These are phyloP conservation scores for Yamadazyma taylorii DNA, from an alignment of 1,139 yeast species.

Conservation along the genomic window DNA sequence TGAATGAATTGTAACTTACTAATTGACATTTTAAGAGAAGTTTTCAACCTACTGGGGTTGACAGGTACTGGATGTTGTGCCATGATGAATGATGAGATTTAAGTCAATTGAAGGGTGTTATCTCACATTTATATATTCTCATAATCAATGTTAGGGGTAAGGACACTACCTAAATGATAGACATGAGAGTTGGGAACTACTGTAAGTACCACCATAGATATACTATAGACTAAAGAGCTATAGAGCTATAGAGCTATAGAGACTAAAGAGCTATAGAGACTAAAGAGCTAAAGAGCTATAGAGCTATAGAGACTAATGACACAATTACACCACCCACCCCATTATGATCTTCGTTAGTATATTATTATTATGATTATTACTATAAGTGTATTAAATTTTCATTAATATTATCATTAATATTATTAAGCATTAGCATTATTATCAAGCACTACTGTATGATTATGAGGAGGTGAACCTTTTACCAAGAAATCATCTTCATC, in stretches of 20 bases:
- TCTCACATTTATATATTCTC: background rate
- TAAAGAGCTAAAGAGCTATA: too few relatives aligned
- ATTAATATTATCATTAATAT: too few relatives aligned
- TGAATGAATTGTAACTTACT: constrained; percentile 78
- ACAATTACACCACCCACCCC: too few relatives aligned
- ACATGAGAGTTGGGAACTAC: too few relatives aligned
- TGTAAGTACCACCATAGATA: too few relatives aligned
- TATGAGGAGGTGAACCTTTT: constrained; percentile 42
- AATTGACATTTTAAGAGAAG: constrained; percentile 76
- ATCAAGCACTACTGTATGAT: constrained; percentile 40
- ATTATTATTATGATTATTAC: background rate
- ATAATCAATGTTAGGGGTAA: too few relatives aligned
- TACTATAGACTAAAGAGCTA: too few relatives aligned
- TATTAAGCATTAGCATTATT: background rate
- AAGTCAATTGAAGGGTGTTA: background rate
- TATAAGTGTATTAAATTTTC: background rate
- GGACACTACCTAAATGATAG: too few relatives aligned
- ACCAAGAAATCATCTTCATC: constrained; percentile 41
- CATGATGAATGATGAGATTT: constrained; percentile 7
- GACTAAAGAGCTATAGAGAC: too few relatives aligned
- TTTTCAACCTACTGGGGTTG: constrained; percentile 54
- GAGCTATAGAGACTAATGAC: too few relatives aligned
- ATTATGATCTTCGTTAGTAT: too few relatives aligned
- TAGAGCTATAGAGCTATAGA: too few relatives aligned
- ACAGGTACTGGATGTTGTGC: constrained; percentile 31